These are phyloP conservation scores for Amphirosellinia nigrospora DNA, from an alignment of 495 filamentous ascomycete species.

Conservation along the genomic window DNA sequence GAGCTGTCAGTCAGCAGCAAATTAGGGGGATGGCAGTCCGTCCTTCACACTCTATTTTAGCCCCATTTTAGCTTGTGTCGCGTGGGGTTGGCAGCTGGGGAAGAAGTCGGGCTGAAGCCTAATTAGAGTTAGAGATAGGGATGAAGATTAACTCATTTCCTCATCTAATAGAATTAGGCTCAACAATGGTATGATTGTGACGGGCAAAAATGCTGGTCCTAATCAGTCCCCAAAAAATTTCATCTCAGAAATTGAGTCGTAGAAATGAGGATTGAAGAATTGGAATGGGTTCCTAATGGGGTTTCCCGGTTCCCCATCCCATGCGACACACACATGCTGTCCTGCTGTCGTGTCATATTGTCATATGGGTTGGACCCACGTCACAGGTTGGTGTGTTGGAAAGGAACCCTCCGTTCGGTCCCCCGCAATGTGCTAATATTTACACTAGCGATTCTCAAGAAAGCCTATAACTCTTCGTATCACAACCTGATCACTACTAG, in stretches of 20 bases:
- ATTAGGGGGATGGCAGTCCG: not conserved
- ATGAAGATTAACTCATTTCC: slow-evolving; percentile 9
- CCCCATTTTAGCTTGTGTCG: slow-evolving; percentile 11
- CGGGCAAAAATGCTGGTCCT: too few species aligned
- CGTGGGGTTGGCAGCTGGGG: slow-evolving; percentile 7
- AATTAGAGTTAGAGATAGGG: not conserved
- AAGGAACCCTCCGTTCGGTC: not conserved
- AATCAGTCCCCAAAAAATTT: too few species aligned
- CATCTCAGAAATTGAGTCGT: not conserved
- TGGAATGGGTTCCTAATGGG: not conserved
- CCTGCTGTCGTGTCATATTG: too few species aligned
- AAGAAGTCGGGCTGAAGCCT: slow-evolving; percentile 1
- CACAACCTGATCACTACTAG: slow-evolving; percentile 15
- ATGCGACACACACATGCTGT: slow-evolving; percentile 16
- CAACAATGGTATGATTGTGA: not conserved
- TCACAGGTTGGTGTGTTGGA: slow-evolving; percentile 20
- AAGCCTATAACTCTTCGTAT: not conserved
- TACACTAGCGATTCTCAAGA: not conserved
- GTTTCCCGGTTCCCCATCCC: not conserved
- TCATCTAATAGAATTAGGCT: not conserved
- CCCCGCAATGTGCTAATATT: slow-evolving; percentile 15
- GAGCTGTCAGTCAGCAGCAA: slow-evolving; percentile 15
- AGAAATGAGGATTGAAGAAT: not conserved
- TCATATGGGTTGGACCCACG: slow-evolving; percentile 16
- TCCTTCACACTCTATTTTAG: not conserved